phyloP scores from a whole-genome alignment of 441 rosid species.

The Populus hybrid region DNA sequence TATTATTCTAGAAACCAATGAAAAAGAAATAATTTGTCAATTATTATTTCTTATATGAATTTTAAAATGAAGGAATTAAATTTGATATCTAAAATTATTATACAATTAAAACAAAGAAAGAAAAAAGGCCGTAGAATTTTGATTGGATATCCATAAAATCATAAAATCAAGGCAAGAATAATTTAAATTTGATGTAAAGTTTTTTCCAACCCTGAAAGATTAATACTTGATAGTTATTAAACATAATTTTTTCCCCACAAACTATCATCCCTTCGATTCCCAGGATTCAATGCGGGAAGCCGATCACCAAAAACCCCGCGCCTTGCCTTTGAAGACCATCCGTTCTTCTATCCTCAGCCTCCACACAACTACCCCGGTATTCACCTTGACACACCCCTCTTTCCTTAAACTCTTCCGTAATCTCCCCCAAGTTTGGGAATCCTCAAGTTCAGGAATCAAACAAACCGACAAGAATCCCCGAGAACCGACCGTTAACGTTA shows the following conservation, averaged over 20 bases:
- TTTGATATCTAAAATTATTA: too few species aligned
- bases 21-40: too few species aligned
- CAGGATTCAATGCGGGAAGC: slow-evolving; percentile 49
- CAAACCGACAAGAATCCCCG: slow-evolving; percentile 75
- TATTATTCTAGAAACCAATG: too few species aligned
- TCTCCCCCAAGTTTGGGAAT: slow-evolving; percentile 58
- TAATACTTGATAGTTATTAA: too few species aligned
- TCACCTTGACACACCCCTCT: slow-evolving; percentile 78
- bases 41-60: too few species aligned
- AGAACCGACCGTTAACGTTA: slow-evolving; percentile 48
- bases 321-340: slow-evolving; percentile 73
- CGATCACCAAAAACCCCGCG: slow-evolving; percentile 46
- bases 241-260: slow-evolving; percentile 14
- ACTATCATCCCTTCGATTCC: slow-evolving; percentile 58
- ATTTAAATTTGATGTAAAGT: too few species aligned
- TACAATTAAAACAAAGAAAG: too few species aligned
- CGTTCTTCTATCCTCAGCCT: slow-evolving; percentile 62
- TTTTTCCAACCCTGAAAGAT: too few species aligned
- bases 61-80: too few species aligned
- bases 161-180: too few species aligned
- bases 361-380: slow-evolving; percentile 85
- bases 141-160: too few species aligned
- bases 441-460: slow-evolving; percentile 80
- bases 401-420: slow-evolving; percentile 50
- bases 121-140: fast-evolving